Evolutionary conservation across 495 filamentous ascomycete genomes (phyloP).

Genomic region (Aspergillus carlsbadensis): DNA sequence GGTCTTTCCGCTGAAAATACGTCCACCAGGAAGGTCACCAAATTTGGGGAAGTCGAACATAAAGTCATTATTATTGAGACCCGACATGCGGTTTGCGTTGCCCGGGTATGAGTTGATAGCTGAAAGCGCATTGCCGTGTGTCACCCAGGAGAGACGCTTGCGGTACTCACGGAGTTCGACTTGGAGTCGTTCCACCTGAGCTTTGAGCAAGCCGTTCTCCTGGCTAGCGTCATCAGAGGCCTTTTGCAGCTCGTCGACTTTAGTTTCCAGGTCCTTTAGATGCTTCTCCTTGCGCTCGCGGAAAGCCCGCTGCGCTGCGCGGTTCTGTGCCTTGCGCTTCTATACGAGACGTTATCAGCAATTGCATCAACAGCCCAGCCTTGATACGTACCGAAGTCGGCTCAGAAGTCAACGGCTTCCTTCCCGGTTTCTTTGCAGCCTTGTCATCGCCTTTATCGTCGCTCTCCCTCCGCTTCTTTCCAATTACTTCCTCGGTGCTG

Average conservation of each 20-base stretch:
- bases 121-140: slow-evolving; percentile 47
- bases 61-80: slow-evolving; percentile 75
- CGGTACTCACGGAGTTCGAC: slow-evolving; percentile 86
- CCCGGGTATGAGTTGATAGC: slow-evolving; percentile 45
- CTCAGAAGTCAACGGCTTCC: slow-evolving; percentile 93
- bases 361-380: neutral
- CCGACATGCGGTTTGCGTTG: slow-evolving; percentile 38
- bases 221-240: slow-evolving; percentile 76
- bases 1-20: slow-evolving; percentile 53
- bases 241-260: slow-evolving; percentile 90
- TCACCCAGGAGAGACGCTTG: slow-evolving; percentile 70
- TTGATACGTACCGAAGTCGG: slow-evolving; percentile 81
- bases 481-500: slow-evolving; percentile 61
- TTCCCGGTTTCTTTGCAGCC: slow-evolving; percentile 87
- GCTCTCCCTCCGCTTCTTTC: slow-evolving; percentile 77
- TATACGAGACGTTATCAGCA: slow-evolving; percentile 36
- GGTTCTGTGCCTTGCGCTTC: slow-evolving; percentile 99
- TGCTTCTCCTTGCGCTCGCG: slow-evolving; percentile 98
- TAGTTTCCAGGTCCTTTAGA: slow-evolving; percentile 90
- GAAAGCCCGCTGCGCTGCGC: slow-evolving; percentile 95
- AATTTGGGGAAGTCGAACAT: slow-evolving; percentile 95
- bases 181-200: slow-evolving; percentile 83
- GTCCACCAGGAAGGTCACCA: slow-evolving; percentile 70
- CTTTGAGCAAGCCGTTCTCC: slow-evolving; percentile 81
- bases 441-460: slow-evolving; percentile 54